These are phyloP conservation scores for Backusella westeae DNA, from an alignment of 192 early-diverging fungal species.

Conservation along the genomic window DNA sequence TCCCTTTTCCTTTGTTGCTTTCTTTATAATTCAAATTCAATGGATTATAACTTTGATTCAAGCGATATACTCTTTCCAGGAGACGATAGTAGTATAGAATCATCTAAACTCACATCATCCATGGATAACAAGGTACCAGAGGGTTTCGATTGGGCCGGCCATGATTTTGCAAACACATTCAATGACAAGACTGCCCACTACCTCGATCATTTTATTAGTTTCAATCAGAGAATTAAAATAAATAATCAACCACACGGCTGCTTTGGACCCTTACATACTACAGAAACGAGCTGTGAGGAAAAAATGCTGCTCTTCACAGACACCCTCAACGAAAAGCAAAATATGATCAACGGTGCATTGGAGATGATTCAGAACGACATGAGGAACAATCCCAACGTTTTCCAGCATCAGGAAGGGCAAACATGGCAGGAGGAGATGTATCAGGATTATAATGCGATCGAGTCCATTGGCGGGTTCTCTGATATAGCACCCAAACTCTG, in stretches of 20 bases:
- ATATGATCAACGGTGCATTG: not conserved
- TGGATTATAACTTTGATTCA: constrained; percentile 24
- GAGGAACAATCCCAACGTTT: not conserved
- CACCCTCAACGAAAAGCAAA: not conserved
- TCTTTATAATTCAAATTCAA: not conserved
- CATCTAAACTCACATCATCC: constrained; percentile 13
- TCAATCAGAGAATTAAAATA: not conserved
- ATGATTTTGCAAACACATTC: constrained; percentile 1
- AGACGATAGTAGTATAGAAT: not conserved
- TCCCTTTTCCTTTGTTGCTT: not conserved
- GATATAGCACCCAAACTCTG: not conserved
- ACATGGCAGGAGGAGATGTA: not conserved
- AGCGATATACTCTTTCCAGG: constrained; percentile 29
- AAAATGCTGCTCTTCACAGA: not conserved
- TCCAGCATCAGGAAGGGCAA: not conserved
- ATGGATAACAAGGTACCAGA: constrained; percentile 18
- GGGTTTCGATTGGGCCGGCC: constrained; percentile 12
- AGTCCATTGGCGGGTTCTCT: not conserved
- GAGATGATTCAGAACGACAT: not conserved
- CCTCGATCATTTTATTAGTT: not conserved
- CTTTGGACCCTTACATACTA: not conserved
- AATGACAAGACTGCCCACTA: not conserved
- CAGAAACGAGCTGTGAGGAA: not conserved
- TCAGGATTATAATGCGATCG: not conserved
- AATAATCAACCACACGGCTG: not conserved